Percentiles rank a stretch among this genome's conserved stretches.
These are phyloP conservation scores for Botryococcus braunii DNA, from an alignment of 163 green algal species.

Conservation along the genomic window DNA sequence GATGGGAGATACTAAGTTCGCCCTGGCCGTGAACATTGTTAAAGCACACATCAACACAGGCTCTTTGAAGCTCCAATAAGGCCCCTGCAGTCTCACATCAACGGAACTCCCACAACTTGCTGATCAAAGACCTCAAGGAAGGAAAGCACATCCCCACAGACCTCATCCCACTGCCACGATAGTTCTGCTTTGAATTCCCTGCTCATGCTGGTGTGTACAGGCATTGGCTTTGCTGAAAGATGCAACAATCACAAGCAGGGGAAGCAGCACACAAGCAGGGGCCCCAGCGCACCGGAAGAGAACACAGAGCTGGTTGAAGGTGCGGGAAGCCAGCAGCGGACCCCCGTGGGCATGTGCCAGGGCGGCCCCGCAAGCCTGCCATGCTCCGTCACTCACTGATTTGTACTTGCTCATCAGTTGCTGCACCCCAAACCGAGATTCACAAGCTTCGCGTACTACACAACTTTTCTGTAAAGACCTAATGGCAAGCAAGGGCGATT, in stretches of 20 bases:
- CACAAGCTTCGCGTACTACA: not conserved
- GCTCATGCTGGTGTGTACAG: not conserved
- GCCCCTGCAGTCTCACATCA: no score
- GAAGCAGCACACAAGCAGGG: not conserved
- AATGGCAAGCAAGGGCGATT: no score
- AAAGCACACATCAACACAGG: no score
- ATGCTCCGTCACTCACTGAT: not conserved
- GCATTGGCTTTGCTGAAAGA: not conserved
- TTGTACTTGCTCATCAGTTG: constrained; percentile 1
- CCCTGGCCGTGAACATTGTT: no score
- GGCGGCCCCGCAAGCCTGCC: constrained; percentile 7
- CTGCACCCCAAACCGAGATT: constrained; percentile 6
- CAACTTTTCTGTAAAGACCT: not conserved
- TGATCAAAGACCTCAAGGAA: not conserved
- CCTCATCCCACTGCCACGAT: not conserved
- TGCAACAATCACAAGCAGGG: not conserved
- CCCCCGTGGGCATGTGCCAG: constrained; percentile 6
- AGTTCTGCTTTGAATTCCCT: not conserved
- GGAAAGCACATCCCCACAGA: not conserved
- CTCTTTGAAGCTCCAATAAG: no score
- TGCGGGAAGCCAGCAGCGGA: not conserved
- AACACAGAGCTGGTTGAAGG: constrained; percentile 1
- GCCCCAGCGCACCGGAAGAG: constrained; percentile 6
- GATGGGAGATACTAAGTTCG: no score
- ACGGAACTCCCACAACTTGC: not conserved